Evolutionary conservation across 495 filamentous ascomycete genomes (phyloP).

Genomic region (Hypoxylon lienhwacheense): DNA sequence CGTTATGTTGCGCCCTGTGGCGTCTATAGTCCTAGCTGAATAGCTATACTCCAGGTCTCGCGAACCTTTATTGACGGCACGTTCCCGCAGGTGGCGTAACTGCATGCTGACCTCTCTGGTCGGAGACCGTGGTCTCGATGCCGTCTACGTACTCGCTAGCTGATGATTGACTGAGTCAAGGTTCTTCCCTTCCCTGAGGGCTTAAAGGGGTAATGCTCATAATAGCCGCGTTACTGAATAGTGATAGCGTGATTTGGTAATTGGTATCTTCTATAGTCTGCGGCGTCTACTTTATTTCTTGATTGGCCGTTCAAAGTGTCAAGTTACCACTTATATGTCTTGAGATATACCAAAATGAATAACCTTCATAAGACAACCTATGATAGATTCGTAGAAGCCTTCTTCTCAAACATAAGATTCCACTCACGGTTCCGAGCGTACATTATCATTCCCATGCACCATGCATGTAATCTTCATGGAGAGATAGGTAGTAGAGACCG

Average conservation of each 20-base stretch:
- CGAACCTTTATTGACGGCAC: background rate
- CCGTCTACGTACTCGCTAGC: background rate
- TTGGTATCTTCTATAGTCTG: too few species aligned
- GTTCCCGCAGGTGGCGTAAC: conserved; percentile 8
- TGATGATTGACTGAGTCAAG: background rate
- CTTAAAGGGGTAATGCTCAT: conserved; percentile 1
- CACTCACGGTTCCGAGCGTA: background rate
- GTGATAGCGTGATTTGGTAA: too few species aligned
- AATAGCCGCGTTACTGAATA: too few species aligned
- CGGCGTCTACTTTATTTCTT: background rate
- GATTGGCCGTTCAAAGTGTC: conserved; percentile 1
- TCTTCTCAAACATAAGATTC: conserved; percentile 1
- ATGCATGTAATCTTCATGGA: conserved; percentile 8
- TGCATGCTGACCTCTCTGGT: background rate
- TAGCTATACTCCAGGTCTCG: conserved; percentile 12
- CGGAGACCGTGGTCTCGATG: background rate
- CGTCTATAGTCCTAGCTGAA: conserved; percentile 17
- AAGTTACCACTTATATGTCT: background rate
- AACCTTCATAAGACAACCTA: background rate
- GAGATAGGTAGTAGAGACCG: background rate
- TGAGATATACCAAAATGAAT: background rate
- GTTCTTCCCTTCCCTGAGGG: background rate
- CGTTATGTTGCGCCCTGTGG: background rate
- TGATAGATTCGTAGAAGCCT: background rate
- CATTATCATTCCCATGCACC: conserved; percentile 15